Percentiles rank a stretch among this genome's conserved stretches.
phyloP scores from a whole-genome alignment of 768 basidiomycete genomes.

The Pleurotus giganteus region DNA sequence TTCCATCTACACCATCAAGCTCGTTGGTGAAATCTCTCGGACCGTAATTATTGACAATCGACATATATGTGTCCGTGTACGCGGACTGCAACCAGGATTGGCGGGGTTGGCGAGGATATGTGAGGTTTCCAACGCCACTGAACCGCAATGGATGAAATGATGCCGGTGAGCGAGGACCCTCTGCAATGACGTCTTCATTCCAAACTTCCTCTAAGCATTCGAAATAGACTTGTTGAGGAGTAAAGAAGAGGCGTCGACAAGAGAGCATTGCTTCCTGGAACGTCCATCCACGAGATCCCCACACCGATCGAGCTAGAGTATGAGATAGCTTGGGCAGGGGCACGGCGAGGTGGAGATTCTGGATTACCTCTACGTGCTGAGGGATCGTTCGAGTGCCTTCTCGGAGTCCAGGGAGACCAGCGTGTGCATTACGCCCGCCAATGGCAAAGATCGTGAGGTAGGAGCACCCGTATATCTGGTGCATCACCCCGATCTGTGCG shows the following conservation, averaged over 20 bases:
- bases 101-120: not conserved
- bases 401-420: not conserved
- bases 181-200: not conserved
- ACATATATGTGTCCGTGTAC: not conserved
- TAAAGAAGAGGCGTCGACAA: not conserved
- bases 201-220: not conserved
- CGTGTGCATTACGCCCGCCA: not conserved
- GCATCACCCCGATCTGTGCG: slow-evolving; percentile 1
- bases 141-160: not conserved
- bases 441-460: not conserved
- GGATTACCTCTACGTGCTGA: not conserved
- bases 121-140: not conserved
- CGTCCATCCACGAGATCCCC: not conserved
- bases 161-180: not conserved
- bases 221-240: not conserved
- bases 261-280: slow-evolving; percentile 5
- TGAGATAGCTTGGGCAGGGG: not conserved
- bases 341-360: not conserved
- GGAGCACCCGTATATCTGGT: not conserved
- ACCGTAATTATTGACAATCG: not conserved
- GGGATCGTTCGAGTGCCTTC: not conserved
- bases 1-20: not conserved
- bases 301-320: not conserved
- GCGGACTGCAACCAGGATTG: not conserved
- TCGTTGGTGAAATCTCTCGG: not conserved